phyloP scores from a whole-genome alignment of 2,329 filamentous ascomycete genomes.

The Sordariomycetes sp. region DNA sequence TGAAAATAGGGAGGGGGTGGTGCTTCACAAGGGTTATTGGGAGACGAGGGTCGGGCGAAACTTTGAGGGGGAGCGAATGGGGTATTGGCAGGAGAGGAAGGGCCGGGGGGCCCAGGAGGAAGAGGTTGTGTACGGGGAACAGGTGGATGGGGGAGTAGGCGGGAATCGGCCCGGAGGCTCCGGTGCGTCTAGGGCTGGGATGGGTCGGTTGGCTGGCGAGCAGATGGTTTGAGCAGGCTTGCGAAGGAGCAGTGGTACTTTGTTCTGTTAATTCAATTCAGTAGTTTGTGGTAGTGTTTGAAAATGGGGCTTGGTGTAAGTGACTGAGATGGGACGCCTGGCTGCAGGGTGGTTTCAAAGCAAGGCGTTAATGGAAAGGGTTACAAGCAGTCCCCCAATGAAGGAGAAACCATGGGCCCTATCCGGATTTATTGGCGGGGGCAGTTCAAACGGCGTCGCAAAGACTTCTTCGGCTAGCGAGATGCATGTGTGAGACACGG shows the following conservation, averaged over 20 bases:
- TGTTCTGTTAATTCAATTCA: neutral
- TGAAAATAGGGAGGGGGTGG: slow-evolving; percentile 1
- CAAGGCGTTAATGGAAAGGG: neutral
- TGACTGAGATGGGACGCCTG: neutral
- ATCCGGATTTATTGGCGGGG: neutral
- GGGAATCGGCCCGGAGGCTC: neutral
- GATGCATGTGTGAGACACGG: too few species aligned
- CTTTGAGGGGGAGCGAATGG: neutral
- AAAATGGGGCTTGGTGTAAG: neutral
- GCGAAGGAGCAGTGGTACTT: neutral
- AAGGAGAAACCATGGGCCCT: neutral
- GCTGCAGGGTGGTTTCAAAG: neutral
- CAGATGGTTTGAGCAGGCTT: neutral
- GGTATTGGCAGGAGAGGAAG: neutral
- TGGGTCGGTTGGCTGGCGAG: neutral
- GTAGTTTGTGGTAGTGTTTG: neutral
- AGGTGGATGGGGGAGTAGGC: neutral
- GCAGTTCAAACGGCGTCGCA: too few species aligned
- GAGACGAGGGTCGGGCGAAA: neutral
- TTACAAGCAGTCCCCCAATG: neutral
- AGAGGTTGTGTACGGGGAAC: too few species aligned
- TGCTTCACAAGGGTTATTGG: slow-evolving; percentile 3
- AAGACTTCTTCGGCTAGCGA: too few species aligned
- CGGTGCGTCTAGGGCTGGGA: neutral
- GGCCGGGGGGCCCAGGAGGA: neutral